These are phyloP conservation scores for Cladosporium halotolerans DNA, from an alignment of 2,329 filamentous ascomycete species.

Conservation along the genomic window DNA sequence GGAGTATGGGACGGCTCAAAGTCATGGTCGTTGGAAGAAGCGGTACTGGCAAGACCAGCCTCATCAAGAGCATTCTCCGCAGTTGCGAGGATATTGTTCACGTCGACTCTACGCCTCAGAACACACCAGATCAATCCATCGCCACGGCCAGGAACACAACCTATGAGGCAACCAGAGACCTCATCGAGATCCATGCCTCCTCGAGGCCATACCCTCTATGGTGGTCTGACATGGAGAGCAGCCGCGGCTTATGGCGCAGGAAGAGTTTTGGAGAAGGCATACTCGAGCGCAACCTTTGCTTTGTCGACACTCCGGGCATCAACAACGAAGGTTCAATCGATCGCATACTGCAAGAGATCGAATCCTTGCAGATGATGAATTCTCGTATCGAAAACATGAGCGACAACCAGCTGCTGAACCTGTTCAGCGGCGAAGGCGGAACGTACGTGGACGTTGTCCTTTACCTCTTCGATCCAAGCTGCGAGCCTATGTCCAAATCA, in stretches of 20 bases:
- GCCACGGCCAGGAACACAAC: slow-evolving; percentile 8
- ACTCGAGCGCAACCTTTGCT: slow-evolving; percentile 86
- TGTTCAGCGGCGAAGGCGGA: slow-evolving; percentile 76
- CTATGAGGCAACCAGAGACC: slow-evolving; percentile 12
- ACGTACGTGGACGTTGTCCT: slow-evolving; percentile 78
- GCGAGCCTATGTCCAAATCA: slow-evolving; percentile 1
- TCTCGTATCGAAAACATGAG: slow-evolving; percentile 56
- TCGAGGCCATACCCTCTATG: slow-evolving; percentile 69
- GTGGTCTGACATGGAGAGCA: slow-evolving; percentile 76
- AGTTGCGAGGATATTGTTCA: slow-evolving; percentile 88
- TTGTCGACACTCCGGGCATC: slow-evolving; percentile 76
- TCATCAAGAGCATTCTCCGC: slow-evolving; percentile 84
- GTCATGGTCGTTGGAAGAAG: slow-evolving; percentile 76
- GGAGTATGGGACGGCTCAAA: slow-evolving; percentile 77
- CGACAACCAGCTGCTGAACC: slow-evolving; percentile 66
- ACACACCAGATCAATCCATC: slow-evolving; percentile 30
- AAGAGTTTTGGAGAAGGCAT: slow-evolving; percentile 71
- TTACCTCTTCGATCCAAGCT: slow-evolving; percentile 67
- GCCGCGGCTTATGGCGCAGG: slow-evolving; percentile 52
- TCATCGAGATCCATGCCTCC: slow-evolving; percentile 41
- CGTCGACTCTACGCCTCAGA: slow-evolving; percentile 55
- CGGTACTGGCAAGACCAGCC: slow-evolving; percentile 79
- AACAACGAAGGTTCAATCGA: slow-evolving; percentile 53
- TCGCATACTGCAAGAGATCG: slow-evolving; percentile 29
- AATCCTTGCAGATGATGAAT: slow-evolving; percentile 8